Base-by-base conservation (phyloP, 2,329 filamentous ascomycete species). In the Chalara sp. region DNA sequence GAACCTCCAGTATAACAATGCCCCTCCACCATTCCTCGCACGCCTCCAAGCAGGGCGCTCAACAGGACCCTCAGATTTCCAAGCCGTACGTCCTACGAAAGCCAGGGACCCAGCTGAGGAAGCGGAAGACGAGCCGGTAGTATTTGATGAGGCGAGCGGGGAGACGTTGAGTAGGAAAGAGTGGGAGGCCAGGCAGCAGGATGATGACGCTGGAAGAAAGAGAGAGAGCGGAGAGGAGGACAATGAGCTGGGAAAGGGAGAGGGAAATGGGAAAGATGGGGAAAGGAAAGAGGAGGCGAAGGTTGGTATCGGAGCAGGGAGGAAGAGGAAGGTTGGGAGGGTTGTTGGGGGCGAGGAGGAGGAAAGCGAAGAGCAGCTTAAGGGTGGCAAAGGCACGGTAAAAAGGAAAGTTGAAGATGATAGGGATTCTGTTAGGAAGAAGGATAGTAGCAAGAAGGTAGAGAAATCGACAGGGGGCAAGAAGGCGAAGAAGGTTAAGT, bases 111-210 rank as follows among this genome's bases (percentile, higher is more conserved):
- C 72, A 53, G 82, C 84, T 58, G 83, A 84, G 40, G 82, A 89
- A 53, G 86, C 85, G 10, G 87, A 92, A 58, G 87, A 92, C 65
- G 84, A 76, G 46, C 88, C 88, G 0, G 75, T 89, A 0, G 81
- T 89, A 47, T 80, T 93, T 4, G 80, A 92, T 58, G 87, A 89
- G 63, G 74, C 78, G 5, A 86, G 81, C 46, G 85, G 88, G 49
- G 76, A 84, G 32, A 76, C 65, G 5, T 52, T 59, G 47, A 66
- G 70, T 32, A 67, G 65, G 44, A 64, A 65, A 12, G 66, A 68
- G 51, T 60, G 55, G 64, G 61, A 54, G 57, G 64, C 62, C 48
- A 63, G 62, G 46, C 66, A 65, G 46, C 58, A 60, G 50, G 60
- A 56, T 6, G 56, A 55, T 7, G 58, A 13, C 21, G 21, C 21